Evolutionary conservation across 176 grass and related monocot species (phyloP), one percentile per base, ranked within the genome.

Genomic region (Eleusine indica): DNA sequence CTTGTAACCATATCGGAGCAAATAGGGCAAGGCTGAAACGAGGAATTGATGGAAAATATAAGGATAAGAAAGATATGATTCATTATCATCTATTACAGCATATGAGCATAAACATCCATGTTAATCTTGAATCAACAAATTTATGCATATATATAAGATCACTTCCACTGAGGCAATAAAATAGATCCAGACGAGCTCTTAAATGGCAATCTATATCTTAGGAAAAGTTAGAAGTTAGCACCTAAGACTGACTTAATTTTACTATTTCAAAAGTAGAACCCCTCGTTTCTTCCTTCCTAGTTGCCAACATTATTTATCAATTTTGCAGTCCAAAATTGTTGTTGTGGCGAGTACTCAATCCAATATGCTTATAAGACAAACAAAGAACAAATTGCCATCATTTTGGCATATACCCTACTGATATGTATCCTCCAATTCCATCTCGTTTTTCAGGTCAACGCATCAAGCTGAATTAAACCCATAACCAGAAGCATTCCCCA

Each of bases 11-110:
- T 96, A 75, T 91, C 89, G 12, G 91, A 94, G 88, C 96, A 99
- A 22, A 99, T 77, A 68, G 96, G 96, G 74, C 96, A 99, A 64
- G 83, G 85, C 93, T 99, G 89, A 85, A 94, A 89, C 66, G 32
- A 80, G 38, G 63, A 70, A 64, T 29, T 14, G 14, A 76, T 13
- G 18, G 0, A 53, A 74, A 74, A 28, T 14, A 83, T 6, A 77
- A 57, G 72, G 21, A 47, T 18, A 57, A 7, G 8, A 8, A 7
- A 44, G 42, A 44, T 17, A 21, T 17, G 51, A 60, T 60, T 9
- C 19, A 60, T 21, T 64, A 64, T 30, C 9, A 64, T 64, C 9
- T 29, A 64, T 32, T 70, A 48, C 19, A 73, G 11, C 10, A 84
- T 63, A 58, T 17, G 13, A 40, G 54, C 16, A 44, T 52, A 40